A percentile compares a stretch with the other conserved stretches of the same genome.
Evolutionary conservation across 2,329 filamentous ascomycete species (phyloP).

Genomic region (Coniochaeta hoffmannii): DNA sequence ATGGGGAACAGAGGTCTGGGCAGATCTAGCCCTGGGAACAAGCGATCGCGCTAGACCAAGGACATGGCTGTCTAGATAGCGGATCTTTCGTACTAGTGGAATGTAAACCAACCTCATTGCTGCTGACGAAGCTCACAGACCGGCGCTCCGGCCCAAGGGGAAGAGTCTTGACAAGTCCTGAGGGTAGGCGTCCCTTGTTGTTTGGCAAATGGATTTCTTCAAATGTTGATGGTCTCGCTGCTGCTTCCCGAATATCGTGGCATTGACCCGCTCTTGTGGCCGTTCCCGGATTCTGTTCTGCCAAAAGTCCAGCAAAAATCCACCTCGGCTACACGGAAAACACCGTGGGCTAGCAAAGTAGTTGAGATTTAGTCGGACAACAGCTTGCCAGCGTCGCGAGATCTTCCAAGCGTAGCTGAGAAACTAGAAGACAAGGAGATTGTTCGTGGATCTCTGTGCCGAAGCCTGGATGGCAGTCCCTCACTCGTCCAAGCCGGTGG

Average conservation of each 20-base stretch:
- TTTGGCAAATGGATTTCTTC: neutral
- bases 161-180: too few relatives aligned
- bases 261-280: neutral
- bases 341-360: neutral
- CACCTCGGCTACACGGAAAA: neutral
- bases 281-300: constrained; percentile 2
- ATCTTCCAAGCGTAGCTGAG: neutral
- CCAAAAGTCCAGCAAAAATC: neutral
- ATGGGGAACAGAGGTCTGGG: neutral
- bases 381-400: neutral
- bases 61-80: neutral
- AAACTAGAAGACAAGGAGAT: neutral
- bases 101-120: constrained; percentile 5
- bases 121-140: neutral
- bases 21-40: neutral
- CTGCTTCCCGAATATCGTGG: constrained; percentile 3
- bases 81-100: neutral
- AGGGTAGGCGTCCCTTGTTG: too few relatives aligned
- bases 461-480: neutral
- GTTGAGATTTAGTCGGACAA: neutral
- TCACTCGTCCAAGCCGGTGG: neutral
- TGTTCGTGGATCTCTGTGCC: neutral
- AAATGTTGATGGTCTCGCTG: neutral
- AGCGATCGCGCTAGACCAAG: neutral
- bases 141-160: neutral